These are phyloP conservation scores for Amauroascus verrucosus DNA, from an alignment of 2,329 filamentous ascomycete species.

Conservation along the genomic window DNA sequence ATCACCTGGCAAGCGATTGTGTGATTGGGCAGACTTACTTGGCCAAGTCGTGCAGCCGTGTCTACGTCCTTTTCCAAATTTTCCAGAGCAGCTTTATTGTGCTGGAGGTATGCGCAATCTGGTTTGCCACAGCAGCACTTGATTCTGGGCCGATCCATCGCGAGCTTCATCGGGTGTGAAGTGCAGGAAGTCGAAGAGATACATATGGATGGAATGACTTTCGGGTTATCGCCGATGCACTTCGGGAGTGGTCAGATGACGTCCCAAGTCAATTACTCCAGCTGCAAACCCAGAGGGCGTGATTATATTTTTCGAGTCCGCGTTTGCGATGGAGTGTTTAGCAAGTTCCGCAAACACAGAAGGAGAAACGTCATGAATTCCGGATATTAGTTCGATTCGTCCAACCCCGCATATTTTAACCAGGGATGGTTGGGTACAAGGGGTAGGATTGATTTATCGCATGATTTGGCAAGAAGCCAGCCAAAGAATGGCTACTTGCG, in stretches of 20 bases:
- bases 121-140: conserved; percentile 75
- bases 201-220: neutral
- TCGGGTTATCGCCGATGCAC: too few species aligned
- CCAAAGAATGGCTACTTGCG: too few species aligned
- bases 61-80: conserved; percentile 79
- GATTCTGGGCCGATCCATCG: conserved; percentile 17
- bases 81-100: conserved; percentile 68
- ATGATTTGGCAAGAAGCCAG: too few species aligned
- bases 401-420: neutral
- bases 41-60: conserved; percentile 75
- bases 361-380: neutral
- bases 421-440: neutral
- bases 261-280: neutral
- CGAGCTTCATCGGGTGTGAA: neutral
- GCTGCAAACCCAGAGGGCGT: neutral
- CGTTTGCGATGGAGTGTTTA: too few species aligned
- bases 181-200: neutral
- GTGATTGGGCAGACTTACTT: conserved; percentile 50
- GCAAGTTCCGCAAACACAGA: neutral
- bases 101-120: conserved; percentile 69
- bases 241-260: too few species aligned
- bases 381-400: neutral
- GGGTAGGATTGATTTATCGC: too few species aligned
- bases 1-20: neutral
- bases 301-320: too few species aligned